Percentiles rank a stretch among this genome's conserved stretches.
Conservation (phyloP, 768 basidiomycete genomes). For the Leccinum boreale region DNA sequence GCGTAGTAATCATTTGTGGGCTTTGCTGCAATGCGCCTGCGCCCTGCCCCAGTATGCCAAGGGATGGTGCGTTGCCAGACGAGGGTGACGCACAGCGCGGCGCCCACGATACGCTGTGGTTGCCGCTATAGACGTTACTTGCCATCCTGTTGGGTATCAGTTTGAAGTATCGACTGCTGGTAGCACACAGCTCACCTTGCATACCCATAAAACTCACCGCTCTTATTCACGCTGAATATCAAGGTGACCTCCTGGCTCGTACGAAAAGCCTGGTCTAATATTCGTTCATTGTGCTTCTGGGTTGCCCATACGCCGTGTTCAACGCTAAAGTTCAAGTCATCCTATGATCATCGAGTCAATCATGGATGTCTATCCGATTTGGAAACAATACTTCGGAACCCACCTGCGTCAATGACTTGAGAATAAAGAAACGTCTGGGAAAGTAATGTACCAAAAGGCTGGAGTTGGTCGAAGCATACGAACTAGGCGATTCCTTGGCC, state of each 20-base stretch:
- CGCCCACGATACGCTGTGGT: conserved; percentile 57
- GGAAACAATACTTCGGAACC: conserved; percentile 13
- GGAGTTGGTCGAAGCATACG: conserved; percentile 80
- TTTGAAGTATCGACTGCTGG: neutral
- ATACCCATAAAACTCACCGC: conserved; percentile 93
- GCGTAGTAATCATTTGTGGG: conserved; percentile 31
- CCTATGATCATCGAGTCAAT: conserved; percentile 38
- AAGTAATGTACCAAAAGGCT: conserved; percentile 74
- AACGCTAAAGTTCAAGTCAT: conserved; percentile 77
- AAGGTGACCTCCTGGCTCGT: conserved; percentile 85
- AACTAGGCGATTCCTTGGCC: conserved; percentile 47
- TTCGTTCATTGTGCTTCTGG: conserved; percentile 87
- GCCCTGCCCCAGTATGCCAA: conserved; percentile 12
- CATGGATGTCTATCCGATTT: neutral
- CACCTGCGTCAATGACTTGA: conserved; percentile 84
- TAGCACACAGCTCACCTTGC: conserved; percentile 54
- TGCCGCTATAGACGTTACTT: conserved; percentile 54
- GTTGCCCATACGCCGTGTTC: conserved; percentile 85
- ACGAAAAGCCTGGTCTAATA: conserved; percentile 91
- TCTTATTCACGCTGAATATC: conserved; percentile 91
- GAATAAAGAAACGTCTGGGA: conserved; percentile 87
- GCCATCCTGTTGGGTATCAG: conserved; percentile 49
- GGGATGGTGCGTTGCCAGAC: conserved; percentile 13
- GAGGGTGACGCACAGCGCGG: conserved; percentile 35
- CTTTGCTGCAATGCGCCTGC: conserved; percentile 6